Base-by-base conservation (phyloP, 352 stramenopile genomes). In the Salisapilia sapeloensis region DNA sequence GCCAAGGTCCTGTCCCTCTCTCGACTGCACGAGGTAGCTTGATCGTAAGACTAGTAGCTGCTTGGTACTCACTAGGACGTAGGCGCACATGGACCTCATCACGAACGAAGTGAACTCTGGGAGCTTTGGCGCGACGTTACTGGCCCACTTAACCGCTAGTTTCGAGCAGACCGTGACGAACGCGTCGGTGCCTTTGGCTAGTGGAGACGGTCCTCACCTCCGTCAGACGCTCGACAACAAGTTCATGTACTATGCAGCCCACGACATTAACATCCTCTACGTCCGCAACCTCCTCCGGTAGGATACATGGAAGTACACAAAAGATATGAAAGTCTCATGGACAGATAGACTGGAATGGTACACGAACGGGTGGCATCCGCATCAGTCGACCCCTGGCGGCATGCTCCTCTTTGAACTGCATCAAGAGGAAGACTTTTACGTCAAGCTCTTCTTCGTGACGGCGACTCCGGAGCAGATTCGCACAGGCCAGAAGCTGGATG, bases 341-440 rank as follows among this genome's bases (percentile, higher is more conserved):
- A 5, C 11, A 19, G 29, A 26, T 14, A 84, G 69, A 6, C 30
- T 85, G 32, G 39, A 85, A 37, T 85, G 70, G 70, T 56, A 63
- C 38, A 62, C 62, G 3, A 50, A 63, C 24, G 58, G 67, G n/a
- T 85, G 70, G 70, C 60, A 76, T 33, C 53, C 65, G 13, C 62
- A 85, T 44, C 65, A 85, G 33, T 48, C 70, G 18, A 72, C 71
- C 18, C 62, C 56, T 4, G 70, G 70, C 12, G 53, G 65, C 17
- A 85, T 85, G 70, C 60, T 85, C 28, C 44, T 85, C 4, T 82
- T 85, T 39, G 70, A 85, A 33, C 49, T 85, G 3, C 63, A 82
- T 27, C 46, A 47, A 8, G 36, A 44, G n/a, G 56, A 48, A 26
- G 44, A 53, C 30, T 72, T 65, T 32, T 82, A 63, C 42, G 54